Conservation (phyloP, 345 rosid species). For the Rhodomyrtus tomentosa region DNA sequence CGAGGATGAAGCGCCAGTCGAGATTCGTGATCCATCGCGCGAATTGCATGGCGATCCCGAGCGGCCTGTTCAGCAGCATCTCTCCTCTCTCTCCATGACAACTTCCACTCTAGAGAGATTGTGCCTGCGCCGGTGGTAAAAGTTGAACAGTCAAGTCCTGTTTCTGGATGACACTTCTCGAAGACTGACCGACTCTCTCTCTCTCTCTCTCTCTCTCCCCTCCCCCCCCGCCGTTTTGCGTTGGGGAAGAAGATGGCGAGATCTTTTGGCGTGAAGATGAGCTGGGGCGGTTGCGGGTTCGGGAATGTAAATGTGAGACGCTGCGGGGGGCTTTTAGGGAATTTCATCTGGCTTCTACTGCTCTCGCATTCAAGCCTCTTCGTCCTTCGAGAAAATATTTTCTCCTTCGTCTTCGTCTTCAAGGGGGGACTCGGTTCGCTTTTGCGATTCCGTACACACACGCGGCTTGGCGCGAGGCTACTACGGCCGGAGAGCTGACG, state of each 20-base stretch:
- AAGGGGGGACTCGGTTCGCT: neutral
- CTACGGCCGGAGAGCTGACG: neutral
- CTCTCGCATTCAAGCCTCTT: neutral
- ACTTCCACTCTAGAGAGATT: neutral
- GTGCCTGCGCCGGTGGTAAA: neutral
- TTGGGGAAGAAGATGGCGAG: too few relatives aligned
- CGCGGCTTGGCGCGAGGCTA: neutral
- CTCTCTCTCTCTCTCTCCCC: too few relatives aligned
- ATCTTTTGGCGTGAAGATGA: neutral
- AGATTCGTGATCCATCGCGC: neutral
- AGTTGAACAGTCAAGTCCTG: too few relatives aligned
- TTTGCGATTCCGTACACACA: neutral
- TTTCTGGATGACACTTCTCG: too few relatives aligned
- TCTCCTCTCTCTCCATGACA: neutral
- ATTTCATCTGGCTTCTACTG: neutral
- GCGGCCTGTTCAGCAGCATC: neutral
- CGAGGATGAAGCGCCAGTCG: neutral
- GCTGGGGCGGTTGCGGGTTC: neutral
- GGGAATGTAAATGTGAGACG: neutral
- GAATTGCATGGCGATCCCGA: neutral
- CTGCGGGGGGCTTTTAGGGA: neutral
- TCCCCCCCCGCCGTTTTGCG: too few relatives aligned
- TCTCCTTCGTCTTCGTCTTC: neutral
- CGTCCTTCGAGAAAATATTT: too few relatives aligned
- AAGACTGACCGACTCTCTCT: too few relatives aligned